Percentiles rank a stretch among this genome's conserved stretches.
Conservation (phyloP, 176 grass and related monocot genomes). For the Musa troglodytarum region DNA sequence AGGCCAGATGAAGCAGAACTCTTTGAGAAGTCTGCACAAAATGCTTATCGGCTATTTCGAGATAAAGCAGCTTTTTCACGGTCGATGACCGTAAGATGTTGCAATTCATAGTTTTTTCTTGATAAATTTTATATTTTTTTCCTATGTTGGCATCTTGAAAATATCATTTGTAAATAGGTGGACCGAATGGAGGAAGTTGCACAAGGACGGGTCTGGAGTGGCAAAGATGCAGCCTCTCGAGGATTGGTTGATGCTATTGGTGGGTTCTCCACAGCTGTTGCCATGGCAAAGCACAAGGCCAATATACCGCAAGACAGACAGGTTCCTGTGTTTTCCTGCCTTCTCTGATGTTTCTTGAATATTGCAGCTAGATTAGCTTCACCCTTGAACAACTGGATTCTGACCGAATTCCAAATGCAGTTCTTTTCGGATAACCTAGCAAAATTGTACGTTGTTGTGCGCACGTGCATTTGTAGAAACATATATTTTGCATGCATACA, state of each 20-base stretch:
- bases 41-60: constrained; percentile 72
- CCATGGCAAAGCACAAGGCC: constrained; percentile 88
- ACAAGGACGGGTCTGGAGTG: constrained; percentile 93
- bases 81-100: constrained; percentile 64
- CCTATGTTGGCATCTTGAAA: neutral
- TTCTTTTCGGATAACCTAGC: neutral
- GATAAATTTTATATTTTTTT: neutral
- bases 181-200: constrained; percentile 91
- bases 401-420: neutral
- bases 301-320: constrained; percentile 82
- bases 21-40: constrained; percentile 73
- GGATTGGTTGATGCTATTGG: constrained; percentile 93
- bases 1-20: constrained; percentile 82
- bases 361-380: neutral
- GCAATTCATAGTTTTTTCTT: constrained; percentile 3
- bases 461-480: too few relatives aligned
- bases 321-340: constrained; percentile 27
- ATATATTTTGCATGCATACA: too few relatives aligned
- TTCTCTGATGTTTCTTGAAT: neutral
- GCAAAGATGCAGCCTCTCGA: constrained; percentile 73
- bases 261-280: constrained; percentile 79
- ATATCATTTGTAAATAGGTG: constrained; percentile 38
- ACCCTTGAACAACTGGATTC: too few relatives aligned
- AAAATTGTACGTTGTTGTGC: too few relatives aligned
- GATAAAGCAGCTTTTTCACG: constrained; percentile 95